Conservation (phyloP, 768 basidiomycete genomes). For the Paxillus involutus region DNA sequence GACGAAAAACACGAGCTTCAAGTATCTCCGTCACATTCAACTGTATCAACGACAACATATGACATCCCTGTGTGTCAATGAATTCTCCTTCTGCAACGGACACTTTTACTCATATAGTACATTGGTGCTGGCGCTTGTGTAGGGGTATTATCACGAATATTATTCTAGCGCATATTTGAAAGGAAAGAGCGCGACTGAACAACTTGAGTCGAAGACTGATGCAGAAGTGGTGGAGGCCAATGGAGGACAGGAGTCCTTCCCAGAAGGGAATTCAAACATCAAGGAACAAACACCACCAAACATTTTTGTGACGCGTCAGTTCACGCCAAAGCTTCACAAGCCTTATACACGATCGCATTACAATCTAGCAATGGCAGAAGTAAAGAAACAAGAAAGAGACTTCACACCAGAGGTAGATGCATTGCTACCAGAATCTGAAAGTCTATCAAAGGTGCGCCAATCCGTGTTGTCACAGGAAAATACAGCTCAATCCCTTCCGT, state of each 20-base stretch:
- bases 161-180: conserved; percentile 34
- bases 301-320: conserved; percentile 66
- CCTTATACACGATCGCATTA: conserved; percentile 41
- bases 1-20: conserved; percentile 31
- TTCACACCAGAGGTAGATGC: conserved; percentile 81
- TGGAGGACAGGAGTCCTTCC: conserved; percentile 20
- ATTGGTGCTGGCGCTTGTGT: conserved; percentile 47
- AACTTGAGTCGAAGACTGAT: conserved; percentile 14
- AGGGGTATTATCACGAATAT: conserved; percentile 41
- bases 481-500: conserved; percentile 9
- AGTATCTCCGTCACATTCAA: conserved; percentile 21
- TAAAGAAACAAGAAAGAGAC: conserved; percentile 85
- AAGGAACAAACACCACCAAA: conserved; percentile 40
- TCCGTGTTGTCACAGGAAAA: conserved; percentile 2
- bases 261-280: conserved; percentile 14
- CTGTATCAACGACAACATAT: conserved; percentile 27
- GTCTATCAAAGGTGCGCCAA: conserved; percentile 66
- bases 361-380: conserved; percentile 67
- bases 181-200: conserved; percentile 29
- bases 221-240: not conserved
- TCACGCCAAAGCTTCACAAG: conserved; percentile 27
- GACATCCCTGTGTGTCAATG: conserved; percentile 50
- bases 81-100: conserved; percentile 37
- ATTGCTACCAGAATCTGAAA: conserved; percentile 66
- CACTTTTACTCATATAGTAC: conserved; percentile 43